phyloP scores from a whole-genome alignment of 768 basidiomycete species.

The Lactarius hatsudake region DNA sequence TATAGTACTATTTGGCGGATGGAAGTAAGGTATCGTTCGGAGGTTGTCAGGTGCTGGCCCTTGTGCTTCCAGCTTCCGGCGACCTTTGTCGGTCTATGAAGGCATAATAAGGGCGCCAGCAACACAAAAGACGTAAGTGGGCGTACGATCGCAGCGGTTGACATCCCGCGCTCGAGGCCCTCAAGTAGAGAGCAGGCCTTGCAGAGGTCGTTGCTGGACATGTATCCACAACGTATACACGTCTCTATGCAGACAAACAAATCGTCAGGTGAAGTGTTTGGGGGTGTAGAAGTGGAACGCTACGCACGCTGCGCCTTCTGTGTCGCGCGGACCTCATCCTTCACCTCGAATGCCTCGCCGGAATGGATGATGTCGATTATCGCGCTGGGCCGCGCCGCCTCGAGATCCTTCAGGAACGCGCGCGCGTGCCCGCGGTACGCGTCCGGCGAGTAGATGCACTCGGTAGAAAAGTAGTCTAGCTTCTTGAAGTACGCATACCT shows the following conservation, averaged over 20 bases:
- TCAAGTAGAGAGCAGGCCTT: slow-evolving; percentile 91
- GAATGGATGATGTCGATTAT: slow-evolving; percentile 98
- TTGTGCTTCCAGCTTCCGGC: slow-evolving; percentile 57
- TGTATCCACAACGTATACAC: slow-evolving; percentile 90
- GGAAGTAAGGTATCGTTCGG: slow-evolving; percentile 74
- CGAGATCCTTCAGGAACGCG: slow-evolving; percentile 90
- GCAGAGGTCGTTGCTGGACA: slow-evolving; percentile 95
- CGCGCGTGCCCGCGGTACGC: slow-evolving; percentile 97
- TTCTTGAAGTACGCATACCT: slow-evolving; percentile 99
- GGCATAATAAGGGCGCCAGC: slow-evolving; percentile 15
- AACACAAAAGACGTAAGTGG: neutral
- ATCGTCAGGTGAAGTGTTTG: too few relatives aligned
- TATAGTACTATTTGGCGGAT: slow-evolving; percentile 36
- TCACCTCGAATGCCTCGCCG: slow-evolving; percentile 87
- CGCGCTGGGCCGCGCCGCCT: slow-evolving; percentile 88
- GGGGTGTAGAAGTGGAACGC: neutral
- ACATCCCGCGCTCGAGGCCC: slow-evolving; percentile 82
- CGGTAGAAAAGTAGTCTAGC: slow-evolving; percentile 97
- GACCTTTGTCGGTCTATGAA: slow-evolving; percentile 63
- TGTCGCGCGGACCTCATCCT: slow-evolving; percentile 77
- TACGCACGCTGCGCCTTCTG: slow-evolving; percentile 82
- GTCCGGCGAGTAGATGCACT: slow-evolving; percentile 98
- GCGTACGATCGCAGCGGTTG: slow-evolving; percentile 46
- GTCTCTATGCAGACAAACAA: slow-evolving; percentile 53
- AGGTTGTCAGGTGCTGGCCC: slow-evolving; percentile 63